These are phyloP conservation scores for Carex parvula DNA, from an alignment of 176 grass and related monocot genomes.

Conservation along the genomic window DNA sequence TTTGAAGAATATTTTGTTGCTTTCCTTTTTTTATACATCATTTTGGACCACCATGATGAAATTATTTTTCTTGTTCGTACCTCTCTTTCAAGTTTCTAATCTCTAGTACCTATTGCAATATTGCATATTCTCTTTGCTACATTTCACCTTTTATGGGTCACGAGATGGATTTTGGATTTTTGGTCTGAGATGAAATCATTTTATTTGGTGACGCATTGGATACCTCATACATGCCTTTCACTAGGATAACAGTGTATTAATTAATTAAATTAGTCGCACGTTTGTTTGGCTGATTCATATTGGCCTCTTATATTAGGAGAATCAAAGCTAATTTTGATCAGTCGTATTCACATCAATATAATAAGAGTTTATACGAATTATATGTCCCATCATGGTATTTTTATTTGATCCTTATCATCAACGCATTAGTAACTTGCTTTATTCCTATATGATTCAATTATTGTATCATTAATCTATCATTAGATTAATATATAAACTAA, in stretches of 20 bases:
- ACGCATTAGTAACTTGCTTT: too few relatives aligned
- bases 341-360: background rate
- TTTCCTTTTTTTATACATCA: background rate
- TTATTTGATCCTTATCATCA: background rate
- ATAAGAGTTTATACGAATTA: background rate
- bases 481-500: too few relatives aligned
- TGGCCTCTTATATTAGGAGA: background rate
- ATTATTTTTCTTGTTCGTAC: background rate
- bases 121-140: background rate
- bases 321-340: background rate
- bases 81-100: background rate
- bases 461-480: too few relatives aligned
- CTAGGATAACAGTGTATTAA: background rate
- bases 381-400: background rate
- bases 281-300: background rate
- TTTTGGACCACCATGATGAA: constrained; percentile 17
- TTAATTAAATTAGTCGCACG: background rate
- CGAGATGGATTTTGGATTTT: background rate
- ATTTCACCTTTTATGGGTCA: background rate
- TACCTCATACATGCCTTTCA: background rate
- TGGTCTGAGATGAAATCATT: background rate
- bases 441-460: too few relatives aligned
- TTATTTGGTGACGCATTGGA: constrained; percentile 10
- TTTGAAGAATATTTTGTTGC: background rate
- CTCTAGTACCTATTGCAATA: background rate